Percentiles rank a stretch among this genome's conserved stretches.
Conservation (phyloP, 345 rosid species). For the Turnera subulata region DNA sequence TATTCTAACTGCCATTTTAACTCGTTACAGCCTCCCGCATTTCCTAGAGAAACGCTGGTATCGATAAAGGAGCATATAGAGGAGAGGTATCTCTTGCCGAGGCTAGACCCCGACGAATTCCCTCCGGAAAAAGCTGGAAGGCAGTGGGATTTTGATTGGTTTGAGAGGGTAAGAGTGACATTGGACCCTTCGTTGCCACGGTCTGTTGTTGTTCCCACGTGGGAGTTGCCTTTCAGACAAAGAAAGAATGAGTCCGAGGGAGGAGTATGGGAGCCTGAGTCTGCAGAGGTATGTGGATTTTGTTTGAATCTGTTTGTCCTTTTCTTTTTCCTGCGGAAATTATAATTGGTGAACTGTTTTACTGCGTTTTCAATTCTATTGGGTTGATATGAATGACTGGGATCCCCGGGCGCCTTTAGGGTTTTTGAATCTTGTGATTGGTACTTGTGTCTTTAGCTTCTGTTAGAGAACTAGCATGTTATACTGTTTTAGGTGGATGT, state of each 20-base stretch:
- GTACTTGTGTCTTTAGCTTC: conserved; percentile 22
- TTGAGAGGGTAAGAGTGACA: conserved; percentile 66
- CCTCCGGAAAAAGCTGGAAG: conserved; percentile 66
- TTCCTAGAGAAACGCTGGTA: conserved; percentile 70
- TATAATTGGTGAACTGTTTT: too few species aligned
- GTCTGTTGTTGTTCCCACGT: conserved; percentile 64
- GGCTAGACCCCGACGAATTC: conserved; percentile 65
- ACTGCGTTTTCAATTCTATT: too few species aligned
- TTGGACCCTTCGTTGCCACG: conserved; percentile 72
- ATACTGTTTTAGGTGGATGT: conserved; percentile 72
- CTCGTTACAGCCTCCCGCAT: conserved; percentile 80
- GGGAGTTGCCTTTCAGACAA: conserved; percentile 87
- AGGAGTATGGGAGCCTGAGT: conserved; percentile 54
- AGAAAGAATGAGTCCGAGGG: conserved; percentile 29
- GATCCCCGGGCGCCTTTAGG: too few species aligned
- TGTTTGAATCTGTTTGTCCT: background rate
- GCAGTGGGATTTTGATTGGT: conserved; percentile 98
- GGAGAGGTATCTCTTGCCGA: conserved; percentile 77
- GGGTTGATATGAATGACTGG: background rate
- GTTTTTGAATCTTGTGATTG: background rate
- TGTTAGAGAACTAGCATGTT: conserved; percentile 30
- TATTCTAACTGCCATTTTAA: background rate
- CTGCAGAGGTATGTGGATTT: conserved; percentile 43
- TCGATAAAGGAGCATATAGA: conserved; percentile 76
- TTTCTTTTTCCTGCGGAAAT: background rate